phyloP scores from a whole-genome alignment of 1,139 yeast genomes.

The Saccharomyces hybrid region DNA sequence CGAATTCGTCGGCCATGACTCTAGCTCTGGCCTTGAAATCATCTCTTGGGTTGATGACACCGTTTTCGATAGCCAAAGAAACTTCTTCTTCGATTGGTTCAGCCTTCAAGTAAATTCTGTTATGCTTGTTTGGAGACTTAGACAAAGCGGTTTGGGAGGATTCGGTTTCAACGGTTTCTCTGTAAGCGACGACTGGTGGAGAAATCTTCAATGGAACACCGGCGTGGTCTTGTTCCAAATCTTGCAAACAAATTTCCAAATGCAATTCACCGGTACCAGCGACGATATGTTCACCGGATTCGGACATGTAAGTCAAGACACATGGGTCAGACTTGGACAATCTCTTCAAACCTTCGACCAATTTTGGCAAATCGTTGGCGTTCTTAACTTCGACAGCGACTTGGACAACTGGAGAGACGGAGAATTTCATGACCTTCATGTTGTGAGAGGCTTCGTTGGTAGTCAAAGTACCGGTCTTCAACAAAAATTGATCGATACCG shows the following conservation, averaged over 20 bases:
- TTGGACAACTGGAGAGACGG: conserved; percentile 98
- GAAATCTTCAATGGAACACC: conserved; percentile 98
- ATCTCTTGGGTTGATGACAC: conserved; percentile 90
- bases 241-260: conserved; percentile 94
- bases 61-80: conserved; percentile 83
- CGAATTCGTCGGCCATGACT: conserved; percentile 96
- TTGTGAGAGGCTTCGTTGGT: conserved; percentile 95
- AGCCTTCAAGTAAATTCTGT: conserved; percentile 98
- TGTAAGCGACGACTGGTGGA: conserved; percentile 96
- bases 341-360: conserved; percentile 99
- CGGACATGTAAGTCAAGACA: conserved; percentile 79
- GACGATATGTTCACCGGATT: conserved; percentile 98
- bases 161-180: conserved; percentile 94
- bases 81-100: conserved; percentile 93
- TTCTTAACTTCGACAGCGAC: conserved; percentile 99
- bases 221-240: conserved; percentile 98
- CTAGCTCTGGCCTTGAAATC: conserved; percentile 99
- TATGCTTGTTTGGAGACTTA: conserved; percentile 99
- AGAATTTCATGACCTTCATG: conserved; percentile 99
- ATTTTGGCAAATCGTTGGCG: conserved; percentile 98
- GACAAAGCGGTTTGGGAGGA: conserved; percentile 95
- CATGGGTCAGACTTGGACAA: conserved; percentile 99
- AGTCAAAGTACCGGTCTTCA: conserved; percentile 98
- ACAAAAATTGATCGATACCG: conserved; percentile 99
- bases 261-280: conserved; percentile 99